Evolutionary conservation across 371 early-diverging fungal genomes (phyloP).

Genomic region (Circinella umbellata): DNA sequence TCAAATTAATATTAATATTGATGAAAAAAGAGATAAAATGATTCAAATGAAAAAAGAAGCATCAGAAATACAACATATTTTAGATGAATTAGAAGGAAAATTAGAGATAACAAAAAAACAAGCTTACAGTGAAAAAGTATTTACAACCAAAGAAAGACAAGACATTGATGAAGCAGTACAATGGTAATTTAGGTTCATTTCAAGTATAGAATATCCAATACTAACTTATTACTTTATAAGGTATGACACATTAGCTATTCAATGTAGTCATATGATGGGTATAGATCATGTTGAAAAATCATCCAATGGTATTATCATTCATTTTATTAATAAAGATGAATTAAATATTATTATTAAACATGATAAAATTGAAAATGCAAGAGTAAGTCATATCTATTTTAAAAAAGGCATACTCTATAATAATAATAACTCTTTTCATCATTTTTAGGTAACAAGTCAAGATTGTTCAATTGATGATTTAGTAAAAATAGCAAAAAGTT

Average conservation of each 20-base stretch:
- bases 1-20: slow-evolving; percentile 15
- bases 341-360: not conserved
- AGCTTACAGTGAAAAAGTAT: not conserved
- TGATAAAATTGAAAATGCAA: not conserved
- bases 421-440: not conserved
- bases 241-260: not conserved
- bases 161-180: slow-evolving; percentile 1
- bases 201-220: no score
- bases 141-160: not conserved
- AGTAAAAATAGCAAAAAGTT: slow-evolving; percentile 5
- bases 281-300: not conserved
- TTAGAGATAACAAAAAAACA: not conserved
- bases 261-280: not conserved
- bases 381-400: not conserved
- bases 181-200: no score
- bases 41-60: not conserved
- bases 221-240: no score
- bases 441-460: not conserved
- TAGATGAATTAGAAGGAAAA: not conserved
- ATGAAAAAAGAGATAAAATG: slow-evolving; percentile 13
- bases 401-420: no score
- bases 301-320: slow-evolving; percentile 2
- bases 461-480: slow-evolving; percentile 5
- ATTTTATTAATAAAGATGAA: slow-evolving; percentile 1
- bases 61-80: not conserved